Evolutionary conservation across 371 early-diverging fungal genomes (phyloP), one percentile per base, ranked within the genome.

Genomic region (Catenaria anguillulae): DNA sequence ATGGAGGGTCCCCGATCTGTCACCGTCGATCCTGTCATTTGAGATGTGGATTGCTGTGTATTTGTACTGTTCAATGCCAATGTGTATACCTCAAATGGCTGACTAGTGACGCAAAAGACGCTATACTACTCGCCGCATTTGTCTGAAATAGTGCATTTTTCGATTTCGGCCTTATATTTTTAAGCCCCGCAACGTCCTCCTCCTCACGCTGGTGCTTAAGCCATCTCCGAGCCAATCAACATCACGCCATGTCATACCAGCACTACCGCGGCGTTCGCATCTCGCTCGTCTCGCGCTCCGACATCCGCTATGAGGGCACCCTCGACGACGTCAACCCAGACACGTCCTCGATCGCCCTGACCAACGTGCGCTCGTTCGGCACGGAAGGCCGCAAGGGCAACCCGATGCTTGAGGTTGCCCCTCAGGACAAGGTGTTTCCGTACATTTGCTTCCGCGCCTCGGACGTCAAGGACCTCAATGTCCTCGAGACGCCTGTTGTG

Each of bases 391-490:
- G 89, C 48, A 76, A 78, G 46, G 83, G 82, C 34, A 84, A 87
- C 63, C 86, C 87, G 26, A 71, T 77, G 34, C 86, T 92, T 65
- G 92, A 91, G 70, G 85, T 96, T 56, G 84, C 86, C 15, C 78
- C 87, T 5, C 81, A 84, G 23, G 85, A 86, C 54, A 84, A 88
- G 67, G 77, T 90, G 42, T 96, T 87, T 74, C 89, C 89, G 65
- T 89, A 80, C 70, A 90, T 93, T 65, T 86, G 90, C 40, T 94
- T 94, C 68, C 83, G 90, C 61, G 95, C 92, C 36, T 83, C 87
- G 24, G 97, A 97, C 65, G 88, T 97, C 64, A 88, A 89, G 75
- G 90, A 89, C 70, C 76, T 97, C 60, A 86, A 89, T 64, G 92
- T 96, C 33, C 85, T 85, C 64, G 84, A 84, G 68, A 17, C 40